phyloP scores from a whole-genome alignment of 2,329 filamentous ascomycete genomes.

The Albifimbria verrucaria region DNA sequence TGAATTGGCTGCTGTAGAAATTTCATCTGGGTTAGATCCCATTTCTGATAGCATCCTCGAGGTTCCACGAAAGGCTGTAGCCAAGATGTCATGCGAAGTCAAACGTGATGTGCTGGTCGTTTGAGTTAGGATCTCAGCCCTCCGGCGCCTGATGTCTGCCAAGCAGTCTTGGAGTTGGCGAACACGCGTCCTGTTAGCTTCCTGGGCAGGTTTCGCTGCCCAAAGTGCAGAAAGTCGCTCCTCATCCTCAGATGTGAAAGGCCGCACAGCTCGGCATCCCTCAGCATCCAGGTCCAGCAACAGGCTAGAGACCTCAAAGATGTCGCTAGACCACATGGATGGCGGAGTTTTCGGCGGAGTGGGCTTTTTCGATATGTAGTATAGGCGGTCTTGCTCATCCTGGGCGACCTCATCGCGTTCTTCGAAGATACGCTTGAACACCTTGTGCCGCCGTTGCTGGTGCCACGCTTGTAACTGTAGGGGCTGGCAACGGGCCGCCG shows the following conservation, averaged over 20 bases:
- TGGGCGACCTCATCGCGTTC: too few species aligned
- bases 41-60: too few species aligned
- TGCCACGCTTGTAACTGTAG: background rate
- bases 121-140: constrained; percentile 17
- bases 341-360: background rate
- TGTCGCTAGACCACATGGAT: constrained; percentile 12
- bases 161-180: constrained; percentile 25
- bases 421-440: too few species aligned
- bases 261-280: constrained; percentile 39
- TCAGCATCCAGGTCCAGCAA: constrained; percentile 53
- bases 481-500: background rate
- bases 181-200: constrained; percentile 22
- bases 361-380: constrained; percentile 17
- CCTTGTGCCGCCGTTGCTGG: too few species aligned
- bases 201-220: constrained; percentile 17
- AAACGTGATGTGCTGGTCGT: constrained; percentile 34
- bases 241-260: constrained; percentile 34
- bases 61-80: constrained; percentile 37
- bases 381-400: constrained; percentile 17
- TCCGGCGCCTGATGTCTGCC: constrained; percentile 19
- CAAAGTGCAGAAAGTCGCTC: constrained; percentile 25
- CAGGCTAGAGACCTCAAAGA: constrained; percentile 38
- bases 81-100: constrained; percentile 40
- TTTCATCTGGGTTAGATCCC: too few species aligned
- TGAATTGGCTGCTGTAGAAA: too few species aligned